A percentile compares a stretch with the other conserved stretches of the same genome.
Evolutionary conservation across 176 grass and related monocot genomes (phyloP).

Genomic region (Echinochloa phyllopogon): DNA sequence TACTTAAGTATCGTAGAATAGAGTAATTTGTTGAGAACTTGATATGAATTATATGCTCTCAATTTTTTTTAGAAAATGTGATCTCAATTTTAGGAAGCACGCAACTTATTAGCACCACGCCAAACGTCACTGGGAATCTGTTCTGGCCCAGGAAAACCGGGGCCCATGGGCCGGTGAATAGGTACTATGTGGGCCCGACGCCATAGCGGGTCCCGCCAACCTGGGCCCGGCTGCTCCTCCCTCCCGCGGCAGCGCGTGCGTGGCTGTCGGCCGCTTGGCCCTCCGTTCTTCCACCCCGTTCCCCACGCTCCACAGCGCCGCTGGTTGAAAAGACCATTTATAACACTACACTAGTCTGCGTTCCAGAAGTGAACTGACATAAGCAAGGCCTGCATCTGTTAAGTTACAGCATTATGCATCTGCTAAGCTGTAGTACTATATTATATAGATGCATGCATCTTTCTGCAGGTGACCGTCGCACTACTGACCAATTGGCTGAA

Average conservation of each 20-base stretch:
- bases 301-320: constrained; percentile 48
- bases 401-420: not conserved
- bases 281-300: constrained; percentile 23
- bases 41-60: not conserved
- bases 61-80: not conserved
- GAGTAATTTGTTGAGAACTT: not conserved
- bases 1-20: not conserved
- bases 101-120: too few species aligned
- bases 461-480: constrained; percentile 7
- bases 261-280: constrained; percentile 44
- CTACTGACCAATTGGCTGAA: not conserved
- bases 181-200: constrained; percentile 41
- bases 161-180: constrained; percentile 28
- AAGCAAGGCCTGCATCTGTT: not conserved
- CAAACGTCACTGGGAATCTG: constrained; percentile 25
- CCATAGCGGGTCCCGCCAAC: constrained; percentile 35
- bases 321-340: constrained; percentile 46
- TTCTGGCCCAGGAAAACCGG: not conserved
- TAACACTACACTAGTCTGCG: not conserved
- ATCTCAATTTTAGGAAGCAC: not conserved
- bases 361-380: constrained; percentile 16
- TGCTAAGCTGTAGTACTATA: not conserved
- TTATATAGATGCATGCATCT: not conserved
- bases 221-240: constrained; percentile 46
- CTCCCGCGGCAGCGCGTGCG: constrained; percentile 58